phyloP scores from a whole-genome alignment of 352 stramenopile species.

The Pythium rishiriense region DNA sequence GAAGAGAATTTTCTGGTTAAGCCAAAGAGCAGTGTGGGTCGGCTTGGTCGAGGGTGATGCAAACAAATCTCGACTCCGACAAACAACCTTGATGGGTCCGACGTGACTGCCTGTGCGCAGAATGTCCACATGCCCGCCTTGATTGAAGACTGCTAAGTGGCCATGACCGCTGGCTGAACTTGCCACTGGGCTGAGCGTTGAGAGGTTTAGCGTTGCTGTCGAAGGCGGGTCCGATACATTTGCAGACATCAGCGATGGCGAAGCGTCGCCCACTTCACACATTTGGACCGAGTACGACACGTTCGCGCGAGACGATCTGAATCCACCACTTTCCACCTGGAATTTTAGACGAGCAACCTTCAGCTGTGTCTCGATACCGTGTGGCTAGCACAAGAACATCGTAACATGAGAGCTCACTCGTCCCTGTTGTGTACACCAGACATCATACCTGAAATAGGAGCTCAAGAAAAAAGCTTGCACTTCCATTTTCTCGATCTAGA shows the following conservation, averaged over 20 bases:
- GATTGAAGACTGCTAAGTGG: constrained; percentile 2
- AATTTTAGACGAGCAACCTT: constrained; percentile 62
- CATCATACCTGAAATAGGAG: constrained; percentile 47
- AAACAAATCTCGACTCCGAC: constrained; percentile 1
- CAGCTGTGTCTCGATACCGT: constrained; percentile 40
- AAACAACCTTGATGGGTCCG: constrained; percentile 4
- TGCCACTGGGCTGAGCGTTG: background rate
- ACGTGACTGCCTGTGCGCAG: constrained; percentile 7
- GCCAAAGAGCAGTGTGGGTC: constrained; percentile 10
- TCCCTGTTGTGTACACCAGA: background rate
- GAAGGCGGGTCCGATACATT: background rate
- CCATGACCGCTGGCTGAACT: background rate
- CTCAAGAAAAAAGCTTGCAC: constrained; percentile 55
- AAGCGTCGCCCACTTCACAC: constrained; percentile 53
- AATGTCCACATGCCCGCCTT: constrained; percentile 19
- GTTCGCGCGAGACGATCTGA: constrained; percentile 23
- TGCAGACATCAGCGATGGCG: constrained; percentile 44
- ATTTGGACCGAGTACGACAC: constrained; percentile 52
- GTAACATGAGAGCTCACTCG: background rate
- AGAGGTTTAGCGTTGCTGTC: constrained; percentile 1
- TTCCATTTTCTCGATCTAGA: constrained; percentile 57
- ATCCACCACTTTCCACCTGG: constrained; percentile 37
- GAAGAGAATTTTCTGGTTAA: constrained; percentile 17
- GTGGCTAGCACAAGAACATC: constrained; percentile 24
- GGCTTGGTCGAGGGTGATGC: background rate